Percentiles rank a stretch among this genome's conserved stretches.
These are phyloP conservation scores for Mycena filopes DNA, from an alignment of 768 basidiomycete species.

Conservation along the genomic window DNA sequence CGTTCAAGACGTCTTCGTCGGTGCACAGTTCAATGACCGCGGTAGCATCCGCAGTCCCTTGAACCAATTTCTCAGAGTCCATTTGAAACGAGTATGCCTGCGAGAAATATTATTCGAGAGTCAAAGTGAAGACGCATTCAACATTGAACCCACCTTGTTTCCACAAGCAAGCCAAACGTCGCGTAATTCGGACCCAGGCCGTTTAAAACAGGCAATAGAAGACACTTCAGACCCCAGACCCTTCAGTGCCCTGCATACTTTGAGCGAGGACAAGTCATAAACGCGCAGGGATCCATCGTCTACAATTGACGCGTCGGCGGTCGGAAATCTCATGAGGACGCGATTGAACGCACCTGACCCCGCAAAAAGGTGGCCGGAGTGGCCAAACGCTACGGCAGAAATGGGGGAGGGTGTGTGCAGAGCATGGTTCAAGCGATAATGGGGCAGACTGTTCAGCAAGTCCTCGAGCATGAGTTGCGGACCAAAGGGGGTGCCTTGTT, in stretches of 20 bases:
- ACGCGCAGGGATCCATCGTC: conserved; percentile 79
- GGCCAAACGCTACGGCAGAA: conserved; percentile 63
- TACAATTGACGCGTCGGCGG: conserved; percentile 37
- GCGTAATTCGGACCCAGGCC: conserved; percentile 51
- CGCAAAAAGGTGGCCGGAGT: conserved; percentile 60
- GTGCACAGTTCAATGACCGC: conserved; percentile 57
- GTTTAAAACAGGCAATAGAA: conserved; percentile 62
- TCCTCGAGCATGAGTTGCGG: conserved; percentile 18
- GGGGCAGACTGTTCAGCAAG: conserved; percentile 20
- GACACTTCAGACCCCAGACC: conserved; percentile 69
- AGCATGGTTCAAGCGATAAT: conserved; percentile 30
- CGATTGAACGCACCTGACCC: conserved; percentile 65
- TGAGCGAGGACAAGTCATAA: conserved; percentile 68
- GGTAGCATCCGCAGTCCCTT: conserved; percentile 60
- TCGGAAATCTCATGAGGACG: neutral
- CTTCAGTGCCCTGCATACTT: conserved; percentile 71
- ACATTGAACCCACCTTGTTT: conserved; percentile 54
- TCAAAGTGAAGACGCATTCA: neutral
- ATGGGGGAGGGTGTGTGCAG: conserved; percentile 60
- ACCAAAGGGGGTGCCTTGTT: neutral
- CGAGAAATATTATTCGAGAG: neutral
- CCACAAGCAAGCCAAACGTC: conserved; percentile 78
- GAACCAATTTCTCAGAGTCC: conserved; percentile 62
- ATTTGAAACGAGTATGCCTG: conserved; percentile 61
- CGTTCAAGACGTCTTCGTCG: conserved; percentile 72